Base-by-base conservation (phyloP, 345 rosid species). In the Zanthoxylum bungeanum region DNA sequence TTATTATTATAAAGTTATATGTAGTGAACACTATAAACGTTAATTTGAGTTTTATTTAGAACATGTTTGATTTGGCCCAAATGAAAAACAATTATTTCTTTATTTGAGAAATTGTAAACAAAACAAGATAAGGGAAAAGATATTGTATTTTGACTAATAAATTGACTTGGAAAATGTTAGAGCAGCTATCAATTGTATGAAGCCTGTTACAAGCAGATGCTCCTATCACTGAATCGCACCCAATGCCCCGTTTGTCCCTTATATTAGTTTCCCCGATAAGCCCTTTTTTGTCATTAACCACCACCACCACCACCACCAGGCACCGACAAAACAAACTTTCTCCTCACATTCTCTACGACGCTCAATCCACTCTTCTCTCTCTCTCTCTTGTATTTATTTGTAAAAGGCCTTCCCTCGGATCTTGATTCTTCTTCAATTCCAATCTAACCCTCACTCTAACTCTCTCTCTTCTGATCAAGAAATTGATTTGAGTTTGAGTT, bases 151-250 rank as follows among this genome's bases (percentile, higher is more conserved):
- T n/a, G n/a, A n/a, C n/a, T n/a, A n/a, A n/a, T n/a, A n/a, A n/a
- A n/a, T n/a, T n/a, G n/a, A n/a, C n/a, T n/a, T n/a, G n/a, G n/a
- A n/a, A n/a, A n/a, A 1, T 10, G n/a, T 5, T 36, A 4, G 21
- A 36, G 22, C 10, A 3, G 14, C 62, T 61, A 27, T 68, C 27
- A 39, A 33, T 27, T 1, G 27, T 1, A 28, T 19, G 53, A 53
- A 61, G 51, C 53, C 51, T 50, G 61, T 37, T 61, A 69, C 72
- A 69, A 69, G 72, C 53, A 11, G 21, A 7, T 25, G 72, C 53
- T 40, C 72, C 39, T 69, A 56, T 69, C 72, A 68, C 52, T 27
- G 24, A 14, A 1, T 1, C 1, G 0, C 46, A 4, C 46, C 9
- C 57, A 8, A n/a, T 0, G 19, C 17, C 1, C 19, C 37, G n/a